These are phyloP conservation scores for Candida schatavii DNA, from an alignment of 805 yeast species.

Conservation along the genomic window DNA sequence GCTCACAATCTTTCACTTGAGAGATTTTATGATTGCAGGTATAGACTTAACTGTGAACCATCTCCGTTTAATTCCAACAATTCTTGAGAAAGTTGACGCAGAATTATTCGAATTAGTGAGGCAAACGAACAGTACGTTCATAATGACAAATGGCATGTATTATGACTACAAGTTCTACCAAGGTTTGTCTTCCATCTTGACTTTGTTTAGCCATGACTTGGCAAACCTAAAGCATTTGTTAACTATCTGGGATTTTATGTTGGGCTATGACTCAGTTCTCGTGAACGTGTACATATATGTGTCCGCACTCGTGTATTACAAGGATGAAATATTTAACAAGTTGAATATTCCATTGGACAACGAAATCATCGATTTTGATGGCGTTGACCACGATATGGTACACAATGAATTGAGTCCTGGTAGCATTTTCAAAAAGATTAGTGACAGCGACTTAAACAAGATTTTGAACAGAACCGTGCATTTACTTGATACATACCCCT, in stretches of 20 bases:
- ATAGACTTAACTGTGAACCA: slow-evolving; percentile 67
- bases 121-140: slow-evolving; percentile 31
- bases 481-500: slow-evolving; percentile 24
- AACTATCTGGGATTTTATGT: slow-evolving; percentile 65
- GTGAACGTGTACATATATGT: slow-evolving; percentile 61
- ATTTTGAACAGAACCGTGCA: slow-evolving; percentile 25
- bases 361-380: slow-evolving; percentile 6
- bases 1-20: slow-evolving; percentile 57
- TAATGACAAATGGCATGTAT: slow-evolving; percentile 20
- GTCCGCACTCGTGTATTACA: slow-evolving; percentile 47
- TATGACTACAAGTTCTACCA: slow-evolving; percentile 47
- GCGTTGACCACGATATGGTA: slow-evolving; percentile 31
- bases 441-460: slow-evolving; percentile 25
- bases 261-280: slow-evolving; percentile 54
- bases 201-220: slow-evolving; percentile 73
- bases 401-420: slow-evolving; percentile 36
- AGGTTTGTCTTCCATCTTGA: slow-evolving; percentile 73
- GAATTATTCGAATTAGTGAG: slow-evolving; percentile 39
- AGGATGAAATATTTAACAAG: slow-evolving; percentile 37
- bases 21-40: slow-evolving; percentile 83
- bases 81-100: slow-evolving; percentile 50
- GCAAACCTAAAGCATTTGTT: slow-evolving; percentile 48
- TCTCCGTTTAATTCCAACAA: slow-evolving; percentile 60
- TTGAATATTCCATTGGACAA: slow-evolving; percentile 55
- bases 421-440: slow-evolving; percentile 22